A percentile compares a stretch with the other conserved stretches of the same genome.
Conservation (phyloP, 2,329 filamentous ascomycete species). For the Chaetomiaceae sp. region DNA sequence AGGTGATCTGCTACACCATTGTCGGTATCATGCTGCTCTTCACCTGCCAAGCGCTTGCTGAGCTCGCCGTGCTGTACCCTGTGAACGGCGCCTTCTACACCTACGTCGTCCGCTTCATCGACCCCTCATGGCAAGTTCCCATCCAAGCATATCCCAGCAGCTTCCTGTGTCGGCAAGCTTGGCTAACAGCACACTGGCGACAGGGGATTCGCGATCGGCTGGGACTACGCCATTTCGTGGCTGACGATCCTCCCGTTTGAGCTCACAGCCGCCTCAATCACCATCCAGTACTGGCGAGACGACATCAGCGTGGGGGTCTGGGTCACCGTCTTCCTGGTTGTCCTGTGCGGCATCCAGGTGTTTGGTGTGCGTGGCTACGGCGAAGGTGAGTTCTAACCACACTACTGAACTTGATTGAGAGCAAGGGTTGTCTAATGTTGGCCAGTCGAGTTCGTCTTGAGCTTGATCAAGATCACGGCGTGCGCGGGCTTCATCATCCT, state of each 20-base stretch:
- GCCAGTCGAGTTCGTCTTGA: constrained; percentile 62
- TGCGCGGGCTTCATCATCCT: constrained; percentile 71
- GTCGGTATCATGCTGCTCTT: constrained; percentile 54
- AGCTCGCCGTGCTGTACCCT: constrained; percentile 54
- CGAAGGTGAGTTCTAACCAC: constrained; percentile 42
- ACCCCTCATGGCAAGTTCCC: constrained; percentile 46
- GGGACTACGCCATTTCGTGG: constrained; percentile 47
- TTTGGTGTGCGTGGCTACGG: constrained; percentile 54
- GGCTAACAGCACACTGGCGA: not conserved
- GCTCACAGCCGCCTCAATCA: constrained; percentile 47
- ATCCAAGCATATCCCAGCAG: too few relatives aligned
- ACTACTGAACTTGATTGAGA: constrained; percentile 19
- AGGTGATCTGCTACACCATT: constrained; percentile 46
- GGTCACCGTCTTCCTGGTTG: constrained; percentile 49
- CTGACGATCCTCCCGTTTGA: constrained; percentile 47
- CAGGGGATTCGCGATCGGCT: constrained; percentile 48
- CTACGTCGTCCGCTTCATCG: constrained; percentile 56
- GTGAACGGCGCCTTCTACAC: constrained; percentile 58
- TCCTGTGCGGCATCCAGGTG: constrained; percentile 46
- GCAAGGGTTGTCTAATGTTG: not conserved
- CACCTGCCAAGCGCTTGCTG: constrained; percentile 53
- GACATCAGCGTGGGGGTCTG: constrained; percentile 48
- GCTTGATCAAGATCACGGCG: constrained; percentile 69
- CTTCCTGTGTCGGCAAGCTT: too few relatives aligned
- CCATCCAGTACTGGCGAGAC: constrained; percentile 47